Base-by-base conservation (phyloP, 176 grass and related monocot genomes). In the Phyllostachys edulis region DNA sequence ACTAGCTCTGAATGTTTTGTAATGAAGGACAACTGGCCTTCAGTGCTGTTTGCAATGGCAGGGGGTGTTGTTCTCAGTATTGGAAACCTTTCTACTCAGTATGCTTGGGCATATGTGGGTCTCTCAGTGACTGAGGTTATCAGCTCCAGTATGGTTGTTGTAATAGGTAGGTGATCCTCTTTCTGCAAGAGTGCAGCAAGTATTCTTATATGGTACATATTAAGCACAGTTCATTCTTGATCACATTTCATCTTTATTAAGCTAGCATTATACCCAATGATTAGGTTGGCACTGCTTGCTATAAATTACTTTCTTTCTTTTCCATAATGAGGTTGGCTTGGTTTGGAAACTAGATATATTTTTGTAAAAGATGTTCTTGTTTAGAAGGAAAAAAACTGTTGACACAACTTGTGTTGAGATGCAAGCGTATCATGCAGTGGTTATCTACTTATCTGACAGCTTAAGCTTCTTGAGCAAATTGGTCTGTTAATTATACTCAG, bases 21-120 rank as follows among this genome's bases (percentile, higher is more conserved):
- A 34, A 59, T 86, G 56, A 78, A 94, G 92, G 85, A 90, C 32
- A 94, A 94, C 69, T 94, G 87, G 85, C 89, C 90, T 66, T 94
- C 92, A 8, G 85, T 90, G 40, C n/a, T 94, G 40, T 92, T 94
- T n/a, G 92, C 92, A 13, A 90, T 94, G 90, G 82, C 90, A 11
- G 92, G 92, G 9, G 92, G 92, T 75, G 75, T 92, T 39, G 87
- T 85, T 18, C 92, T 94, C 46, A 90, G 92, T 39, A 64, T 94
- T 40, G 92, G 92, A 8, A 94, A 94, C 80, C 90, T 94, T 13
- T 80, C 92, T 5, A 92, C 90, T 13, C 92, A 94, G 78, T 94
- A 94, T 63, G 92, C 90, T 7, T 94, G 89, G 92, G 92, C 92
- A n/a, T 94, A 76, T 47, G 90, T 94, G 23, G 92, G 92, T 29